phyloP scores from a whole-genome alignment of 1,139 yeast genomes.

The Hansenula anomala region DNA sequence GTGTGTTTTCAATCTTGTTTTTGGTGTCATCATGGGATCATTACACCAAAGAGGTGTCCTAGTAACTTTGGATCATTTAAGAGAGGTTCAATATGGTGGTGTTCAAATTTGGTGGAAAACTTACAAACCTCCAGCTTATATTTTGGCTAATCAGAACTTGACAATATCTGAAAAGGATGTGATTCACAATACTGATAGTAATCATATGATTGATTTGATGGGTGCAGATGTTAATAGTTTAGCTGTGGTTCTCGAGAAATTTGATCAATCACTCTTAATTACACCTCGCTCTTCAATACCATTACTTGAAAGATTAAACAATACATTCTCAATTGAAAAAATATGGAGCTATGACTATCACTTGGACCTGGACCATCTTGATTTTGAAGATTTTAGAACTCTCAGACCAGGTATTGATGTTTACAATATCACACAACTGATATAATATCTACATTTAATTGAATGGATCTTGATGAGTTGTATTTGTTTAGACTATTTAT shows the following conservation, averaged over 20 bases:
- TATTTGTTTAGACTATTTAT: conserved; percentile 45
- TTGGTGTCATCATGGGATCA: conserved; percentile 69
- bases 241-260: conserved; percentile 19
- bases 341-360: conserved; percentile 47
- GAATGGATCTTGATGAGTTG: not conserved
- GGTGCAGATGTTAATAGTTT: conserved; percentile 27
- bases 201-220: conserved; percentile 33
- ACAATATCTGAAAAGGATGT: conserved; percentile 25
- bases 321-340: conserved; percentile 20
- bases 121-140: conserved; percentile 89
- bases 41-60: conserved; percentile 90
- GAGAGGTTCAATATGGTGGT: conserved; percentile 19
- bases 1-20: conserved; percentile 57
- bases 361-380: conserved; percentile 67
- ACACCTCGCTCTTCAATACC: conserved; percentile 44
- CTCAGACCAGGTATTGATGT: conserved; percentile 49
- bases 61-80: conserved; percentile 47
- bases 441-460: not conserved
- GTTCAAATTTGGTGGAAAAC: conserved; percentile 88
- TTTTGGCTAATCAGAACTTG: conserved; percentile 43
- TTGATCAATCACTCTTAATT: conserved; percentile 31
- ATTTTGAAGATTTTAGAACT: conserved; percentile 37
- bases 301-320: conserved; percentile 15
- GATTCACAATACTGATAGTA: conserved; percentile 13
- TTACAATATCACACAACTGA: conserved; percentile 17